These are phyloP conservation scores for Thuja plicata DNA, from an alignment of 83 land plant species.

Conservation along the genomic window DNA sequence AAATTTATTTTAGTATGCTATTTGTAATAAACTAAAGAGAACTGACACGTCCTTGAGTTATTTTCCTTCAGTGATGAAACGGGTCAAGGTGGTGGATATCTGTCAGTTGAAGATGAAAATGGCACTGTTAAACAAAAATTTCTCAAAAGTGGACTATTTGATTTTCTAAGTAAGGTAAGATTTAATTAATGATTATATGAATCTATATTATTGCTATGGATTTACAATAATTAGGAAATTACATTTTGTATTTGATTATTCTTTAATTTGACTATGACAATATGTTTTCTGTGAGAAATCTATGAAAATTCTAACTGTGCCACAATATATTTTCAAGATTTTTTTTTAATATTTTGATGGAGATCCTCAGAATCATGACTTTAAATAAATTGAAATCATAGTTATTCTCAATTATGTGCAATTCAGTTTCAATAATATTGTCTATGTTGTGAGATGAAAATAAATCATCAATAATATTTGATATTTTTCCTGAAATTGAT, in stretches of 20 bases:
- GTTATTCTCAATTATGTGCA: neutral
- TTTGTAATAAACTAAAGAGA: neutral
- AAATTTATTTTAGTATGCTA: neutral
- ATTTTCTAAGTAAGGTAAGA: constrained; percentile 65
- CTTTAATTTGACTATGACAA: neutral
- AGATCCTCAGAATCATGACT: neutral
- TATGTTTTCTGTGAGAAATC: neutral
- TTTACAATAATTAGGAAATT: neutral
- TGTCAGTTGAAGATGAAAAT: constrained; percentile 40
- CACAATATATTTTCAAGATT: neutral
- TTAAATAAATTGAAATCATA: neutral
- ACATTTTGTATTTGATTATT: neutral
- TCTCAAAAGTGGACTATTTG: constrained; percentile 66
- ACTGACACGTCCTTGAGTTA: neutral
- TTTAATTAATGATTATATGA: neutral
- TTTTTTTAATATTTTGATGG: neutral
- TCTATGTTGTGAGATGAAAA: neutral
- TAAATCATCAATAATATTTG: neutral
- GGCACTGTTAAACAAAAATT: constrained; percentile 25
- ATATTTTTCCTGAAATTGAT: neutral
- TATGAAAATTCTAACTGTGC: neutral
- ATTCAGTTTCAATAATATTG: neutral
- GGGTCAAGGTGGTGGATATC: constrained; percentile 38
- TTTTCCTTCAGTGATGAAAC: constrained; percentile 21
- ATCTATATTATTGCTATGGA: neutral